Evolutionary conservation across 164 flowering plant genomes (phyloP).

Genomic region (Stephania cephalantha): DNA sequence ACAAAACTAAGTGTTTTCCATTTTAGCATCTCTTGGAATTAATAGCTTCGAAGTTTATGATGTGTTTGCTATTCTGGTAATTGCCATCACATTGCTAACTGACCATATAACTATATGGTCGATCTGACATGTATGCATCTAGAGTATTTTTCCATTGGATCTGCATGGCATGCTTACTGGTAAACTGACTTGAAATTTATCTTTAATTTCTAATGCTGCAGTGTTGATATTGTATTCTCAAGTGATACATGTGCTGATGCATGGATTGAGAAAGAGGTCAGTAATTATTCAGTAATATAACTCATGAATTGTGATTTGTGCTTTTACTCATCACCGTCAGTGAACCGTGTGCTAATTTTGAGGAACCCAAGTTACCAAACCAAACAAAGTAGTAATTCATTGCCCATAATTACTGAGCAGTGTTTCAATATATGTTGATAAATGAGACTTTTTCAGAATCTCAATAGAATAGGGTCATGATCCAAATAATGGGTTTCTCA

Average conservation of each 20-base stretch:
- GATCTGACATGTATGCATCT: background rate
- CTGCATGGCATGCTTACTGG: background rate
- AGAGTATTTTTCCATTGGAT: background rate
- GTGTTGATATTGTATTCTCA: constrained; percentile 72
- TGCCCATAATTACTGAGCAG: no score
- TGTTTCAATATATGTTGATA: no score
- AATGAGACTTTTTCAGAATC: no score
- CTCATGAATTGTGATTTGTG: background rate
- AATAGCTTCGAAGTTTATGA: background rate
- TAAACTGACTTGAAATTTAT: background rate
- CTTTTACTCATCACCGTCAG: background rate
- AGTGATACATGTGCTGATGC: constrained; percentile 78
- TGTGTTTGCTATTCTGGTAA: background rate
- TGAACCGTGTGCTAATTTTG: background rate
- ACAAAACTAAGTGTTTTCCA: no score
- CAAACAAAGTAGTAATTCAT: no score
- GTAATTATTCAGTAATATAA: background rate
- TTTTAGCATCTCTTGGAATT: background rate
- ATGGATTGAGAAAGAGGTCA: constrained; percentile 97
- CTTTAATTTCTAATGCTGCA: constrained; percentile 33
- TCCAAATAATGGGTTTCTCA: no score
- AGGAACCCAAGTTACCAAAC: no score
- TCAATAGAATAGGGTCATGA: no score
- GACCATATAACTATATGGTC: background rate
- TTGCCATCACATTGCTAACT: background rate